Base-by-base conservation (phyloP, 805 yeast genomes). In the Wickerhamiella kazuoi region DNA sequence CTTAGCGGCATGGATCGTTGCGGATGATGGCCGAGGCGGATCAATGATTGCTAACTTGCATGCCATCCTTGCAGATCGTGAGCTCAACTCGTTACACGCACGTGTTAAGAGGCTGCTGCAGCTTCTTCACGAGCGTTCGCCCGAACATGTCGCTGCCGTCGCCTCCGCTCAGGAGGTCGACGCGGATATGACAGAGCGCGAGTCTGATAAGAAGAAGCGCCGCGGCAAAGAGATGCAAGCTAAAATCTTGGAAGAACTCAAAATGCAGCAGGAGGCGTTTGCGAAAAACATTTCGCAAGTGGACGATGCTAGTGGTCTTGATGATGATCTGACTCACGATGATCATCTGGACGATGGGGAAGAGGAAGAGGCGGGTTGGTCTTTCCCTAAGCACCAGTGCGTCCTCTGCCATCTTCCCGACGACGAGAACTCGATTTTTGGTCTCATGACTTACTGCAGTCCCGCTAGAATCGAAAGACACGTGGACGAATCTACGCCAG, bases 351-450 rank as follows among this genome's bases (percentile, higher is more conserved):
- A 40, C 18, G 51, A 44, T 30, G n/a, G n/a, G n/a, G 56, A 48
- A 29, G 52, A 44, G 13, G 36, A 38, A 13, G 48, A 43, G 18
- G 33, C 21, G 35, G 41, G 28, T 3, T 79, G 86, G 87, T 62
- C 60, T 28, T 81, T 71, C 48, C 90, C 93, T 0, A 74, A 72
- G 23, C 74, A 73, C 23, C 79, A 74, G 45, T 83, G 94, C 54
- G 75, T 83, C 30, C 60, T 83, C 14, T 83, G 94, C 54, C 84
- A 82, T 47, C 79, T 79, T 72, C 76, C 82, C 0, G 68, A 75
- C 1, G 66, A 65, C 17, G 69, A 70, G 17, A 69, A 69, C 18
- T 80, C 78, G 3, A 70, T 80, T 0, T 80, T 76, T 56, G 94
- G 94, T 0, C 66, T 78, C n/a, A 71, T 80, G 37, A 69, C 79